Evolutionary conservation across 2,329 filamentous ascomycete genomes (phyloP), one percentile per base, ranked within the genome.

Genomic region (Xylaria polymorpha): DNA sequence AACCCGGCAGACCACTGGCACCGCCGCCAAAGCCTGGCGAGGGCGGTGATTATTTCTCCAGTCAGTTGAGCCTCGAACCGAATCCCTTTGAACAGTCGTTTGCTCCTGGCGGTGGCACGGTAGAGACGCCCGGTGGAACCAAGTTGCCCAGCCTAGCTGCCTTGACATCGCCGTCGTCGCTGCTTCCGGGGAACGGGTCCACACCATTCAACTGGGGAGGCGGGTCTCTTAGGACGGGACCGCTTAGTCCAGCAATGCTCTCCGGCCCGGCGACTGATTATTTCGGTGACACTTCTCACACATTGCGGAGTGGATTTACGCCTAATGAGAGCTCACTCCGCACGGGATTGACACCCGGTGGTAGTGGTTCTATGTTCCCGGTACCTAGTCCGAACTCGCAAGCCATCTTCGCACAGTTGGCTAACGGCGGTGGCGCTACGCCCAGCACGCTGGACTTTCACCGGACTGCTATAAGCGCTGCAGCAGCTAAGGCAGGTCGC

Each of bases 21-120:
- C 91, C 91, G 74, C 91, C 91, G 65, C 91, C 91, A 68, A 90
- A 90, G 81, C 87, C 90, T 64, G 83, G 82, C 71, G 86, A 87
- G 77, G 69, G 62, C 4, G 69, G 70, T 43, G 91, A 94, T 77
- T 93, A 92, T 81, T 94, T 93, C 80, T 86, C 87, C 61, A 85
- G 84, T 67, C 84, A 87, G 71, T 86, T 94, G 79, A 91, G 88
- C 75, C 88, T 92, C 80, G 96, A 98, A 84, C 94, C 94, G 69
- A 98, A 99, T 81, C 95, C 96, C 9, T 98, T 99, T 77, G 96
- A 98, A 80, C 93, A 96, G 81, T 98, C 95, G 7, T 99, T 99
- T 79, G 90, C 89, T 50, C 86, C 84, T 46, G 80, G 88, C 69
- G 83, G 83, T 70, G 83, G 83, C 64, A 83, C 85, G 29, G 87